These are phyloP conservation scores for Trapa bicornis DNA, from an alignment of 345 rosid species.

Conservation along the genomic window DNA sequence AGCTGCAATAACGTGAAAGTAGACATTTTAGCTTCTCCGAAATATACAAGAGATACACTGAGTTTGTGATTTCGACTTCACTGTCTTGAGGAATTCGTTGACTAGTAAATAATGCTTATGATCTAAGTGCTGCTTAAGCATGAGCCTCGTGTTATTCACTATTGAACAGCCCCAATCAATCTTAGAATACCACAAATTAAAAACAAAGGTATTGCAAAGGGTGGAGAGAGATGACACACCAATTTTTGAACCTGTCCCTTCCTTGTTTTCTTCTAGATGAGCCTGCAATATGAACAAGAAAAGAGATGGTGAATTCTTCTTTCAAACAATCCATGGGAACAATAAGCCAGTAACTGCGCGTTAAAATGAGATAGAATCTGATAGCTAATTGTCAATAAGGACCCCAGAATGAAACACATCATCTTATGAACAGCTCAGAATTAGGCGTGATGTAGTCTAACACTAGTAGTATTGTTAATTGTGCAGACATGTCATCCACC, in stretches of 20 bases:
- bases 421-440: no score
- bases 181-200: no score
- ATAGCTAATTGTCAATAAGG: not conserved
- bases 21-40: not conserved
- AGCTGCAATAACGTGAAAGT: conserved; percentile 33
- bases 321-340: not conserved
- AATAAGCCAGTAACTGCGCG: not conserved
- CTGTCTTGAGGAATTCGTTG: not conserved
- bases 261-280: conserved; percentile 54
- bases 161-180: not conserved
- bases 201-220: not conserved
- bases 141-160: not conserved
- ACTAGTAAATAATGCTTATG: not conserved
- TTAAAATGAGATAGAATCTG: not conserved
- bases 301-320: conserved; percentile 2
- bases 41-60: not conserved
- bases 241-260: conserved; percentile 41
- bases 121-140: not conserved
- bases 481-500: no score
- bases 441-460: no score
- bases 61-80: not conserved
- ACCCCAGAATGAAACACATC: no score
- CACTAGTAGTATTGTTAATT: no score
- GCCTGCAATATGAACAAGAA: conserved; percentile 28
- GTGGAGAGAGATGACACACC: conserved; percentile 30